phyloP scores from a whole-genome alignment of 768 basidiomycete genomes.

The Gelatoporia subvermispora region DNA sequence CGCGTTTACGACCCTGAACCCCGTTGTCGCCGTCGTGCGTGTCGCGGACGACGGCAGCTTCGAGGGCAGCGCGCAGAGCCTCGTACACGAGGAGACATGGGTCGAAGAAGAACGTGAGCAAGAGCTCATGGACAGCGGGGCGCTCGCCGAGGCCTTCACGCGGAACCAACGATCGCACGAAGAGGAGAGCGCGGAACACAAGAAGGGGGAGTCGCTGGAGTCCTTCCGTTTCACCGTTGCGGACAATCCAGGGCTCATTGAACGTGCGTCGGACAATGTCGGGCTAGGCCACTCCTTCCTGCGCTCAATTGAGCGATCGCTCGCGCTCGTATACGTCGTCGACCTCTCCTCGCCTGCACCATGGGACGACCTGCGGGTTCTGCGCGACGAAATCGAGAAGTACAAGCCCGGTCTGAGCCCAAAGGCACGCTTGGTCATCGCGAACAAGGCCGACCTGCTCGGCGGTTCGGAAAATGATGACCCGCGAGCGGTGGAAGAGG shows the following conservation, averaged over 20 bases:
- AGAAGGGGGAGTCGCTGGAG: constrained; percentile 42
- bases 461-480: constrained; percentile 40
- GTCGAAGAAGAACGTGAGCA: constrained; percentile 45
- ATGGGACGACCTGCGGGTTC: constrained; percentile 67
- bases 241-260: constrained; percentile 93
- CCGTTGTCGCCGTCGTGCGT: constrained; percentile 86
- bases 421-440: constrained; percentile 77
- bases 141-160: constrained; percentile 44
- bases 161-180: constrained; percentile 37
- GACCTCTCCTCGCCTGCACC: constrained; percentile 75
- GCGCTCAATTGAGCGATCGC: constrained; percentile 87
- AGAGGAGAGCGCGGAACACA: constrained; percentile 3
- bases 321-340: constrained; percentile 87
- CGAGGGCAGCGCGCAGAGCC: constrained; percentile 49
- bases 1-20: constrained; percentile 94
- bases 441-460: constrained; percentile 93
- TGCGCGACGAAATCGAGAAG: constrained; percentile 80
- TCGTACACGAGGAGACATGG: constrained; percentile 63
- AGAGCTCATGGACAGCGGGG: constrained; percentile 46
- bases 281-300: constrained; percentile 94
- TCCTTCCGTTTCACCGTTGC: constrained; percentile 89
- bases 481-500: constrained; percentile 43
- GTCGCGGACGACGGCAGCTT: constrained; percentile 76
- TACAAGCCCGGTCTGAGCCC: constrained; percentile 75
- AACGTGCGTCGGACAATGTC: constrained; percentile 78